A percentile compares a stretch with the other conserved stretches of the same genome.
These are phyloP conservation scores for Gastrolobium bilobum DNA, from an alignment of 306 rosid species.

Conservation along the genomic window DNA sequence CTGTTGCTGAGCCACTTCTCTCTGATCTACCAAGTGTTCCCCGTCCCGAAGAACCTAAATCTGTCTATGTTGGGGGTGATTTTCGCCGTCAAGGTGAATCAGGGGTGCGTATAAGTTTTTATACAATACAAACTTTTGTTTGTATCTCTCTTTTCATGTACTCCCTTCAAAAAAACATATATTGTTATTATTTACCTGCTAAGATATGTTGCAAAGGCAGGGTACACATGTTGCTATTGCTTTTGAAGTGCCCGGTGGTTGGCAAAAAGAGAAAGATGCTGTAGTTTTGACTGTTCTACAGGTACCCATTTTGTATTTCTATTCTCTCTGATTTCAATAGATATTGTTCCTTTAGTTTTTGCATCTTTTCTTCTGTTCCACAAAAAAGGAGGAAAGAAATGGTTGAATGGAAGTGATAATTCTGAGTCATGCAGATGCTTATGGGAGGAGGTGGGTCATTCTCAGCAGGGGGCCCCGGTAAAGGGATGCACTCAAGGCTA, in stretches of 20 bases:
- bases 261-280: conserved; percentile 92
- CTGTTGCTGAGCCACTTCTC: conserved; percentile 90
- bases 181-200: conserved; percentile 43
- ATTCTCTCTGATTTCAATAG: conserved; percentile 28
- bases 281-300: conserved; percentile 89
- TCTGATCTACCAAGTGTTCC: conserved; percentile 79
- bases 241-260: conserved; percentile 98
- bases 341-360: conserved; percentile 27
- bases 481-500: conserved; percentile 98
- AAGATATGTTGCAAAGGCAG: conserved; percentile 54
- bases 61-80: conserved; percentile 93
- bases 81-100: conserved; percentile 83
- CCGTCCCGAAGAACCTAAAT: conserved; percentile 69
- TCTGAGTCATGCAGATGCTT: conserved; percentile 71
- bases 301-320: conserved; percentile 58
- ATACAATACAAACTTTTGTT: not conserved
- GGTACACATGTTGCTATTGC: conserved; percentile 93
- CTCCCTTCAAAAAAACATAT: not conserved
- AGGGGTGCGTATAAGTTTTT: conserved; percentile 64
- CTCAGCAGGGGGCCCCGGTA: conserved; percentile 97
- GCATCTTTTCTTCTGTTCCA: conserved; percentile 1
- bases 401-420: conserved; percentile 34
- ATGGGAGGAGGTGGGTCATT: conserved; percentile 99
- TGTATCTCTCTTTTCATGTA: conserved; percentile 22
- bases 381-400: conserved; percentile 22